Conservation (phyloP, 306 rosid genomes). For the Canavalia gladiata region DNA sequence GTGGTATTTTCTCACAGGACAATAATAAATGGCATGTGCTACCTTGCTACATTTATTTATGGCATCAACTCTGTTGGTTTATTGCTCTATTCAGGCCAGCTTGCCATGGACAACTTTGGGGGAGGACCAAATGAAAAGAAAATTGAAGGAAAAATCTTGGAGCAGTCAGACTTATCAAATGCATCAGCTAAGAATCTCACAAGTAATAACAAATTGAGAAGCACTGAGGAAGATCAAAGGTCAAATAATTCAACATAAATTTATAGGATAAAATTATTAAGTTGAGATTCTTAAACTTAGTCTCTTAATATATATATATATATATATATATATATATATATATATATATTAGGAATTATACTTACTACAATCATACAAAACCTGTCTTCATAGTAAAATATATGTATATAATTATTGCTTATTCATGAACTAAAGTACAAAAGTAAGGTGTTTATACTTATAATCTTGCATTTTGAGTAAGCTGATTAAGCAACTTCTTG, state of each 20-base stretch:
- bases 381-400: background rate
- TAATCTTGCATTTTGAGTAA: background rate
- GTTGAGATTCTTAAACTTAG: slow-evolving; percentile 1
- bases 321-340: background rate
- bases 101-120: slow-evolving; percentile 62
- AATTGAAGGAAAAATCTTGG: slow-evolving; percentile 51
- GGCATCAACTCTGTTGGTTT: slow-evolving; percentile 80
- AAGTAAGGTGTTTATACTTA: background rate
- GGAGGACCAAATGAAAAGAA: slow-evolving; percentile 53
- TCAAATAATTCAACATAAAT: slow-evolving; percentile 56
- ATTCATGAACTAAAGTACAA: background rate
- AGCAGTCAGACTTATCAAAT: slow-evolving; percentile 48
- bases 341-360: background rate
- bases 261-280: background rate
- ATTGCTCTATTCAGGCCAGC: slow-evolving; percentile 85
- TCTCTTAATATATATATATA: background rate
- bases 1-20: slow-evolving; percentile 67
- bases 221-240: slow-evolving; percentile 58
- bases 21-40: slow-evolving; percentile 82
- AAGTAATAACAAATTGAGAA: slow-evolving; percentile 50
- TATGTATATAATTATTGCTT: background rate
- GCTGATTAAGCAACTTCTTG: background rate
- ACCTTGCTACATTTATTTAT: slow-evolving; percentile 92
- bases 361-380: background rate
- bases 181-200: slow-evolving; percentile 54